Base-by-base conservation (phyloP, 2,329 filamentous ascomycete species). In the Talaromyces sp. region DNA sequence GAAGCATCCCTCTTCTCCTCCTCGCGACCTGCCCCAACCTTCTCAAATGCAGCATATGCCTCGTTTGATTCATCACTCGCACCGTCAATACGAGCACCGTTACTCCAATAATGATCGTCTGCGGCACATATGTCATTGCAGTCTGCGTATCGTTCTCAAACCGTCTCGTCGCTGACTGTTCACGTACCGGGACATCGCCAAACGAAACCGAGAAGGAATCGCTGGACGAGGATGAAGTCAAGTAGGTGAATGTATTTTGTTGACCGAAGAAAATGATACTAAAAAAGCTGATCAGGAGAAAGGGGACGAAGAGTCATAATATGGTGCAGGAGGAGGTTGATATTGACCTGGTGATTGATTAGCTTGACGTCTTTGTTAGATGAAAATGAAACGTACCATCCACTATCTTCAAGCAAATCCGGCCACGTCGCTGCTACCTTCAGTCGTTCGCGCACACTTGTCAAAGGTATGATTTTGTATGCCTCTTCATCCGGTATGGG, bases 381-480 rank as follows among this genome's bases (percentile, higher is more conserved):
- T 39, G 63, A 39, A 45, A 22, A 3, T 7, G 19, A 35, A 35
- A 71, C 90, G 85, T 82, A 93, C 91, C 89, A 91, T 80, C 87
- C 82, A 69, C 85, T 86, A 60, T 83, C 82, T 73, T 93, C 88
- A 78, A 92, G 88, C 72, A 89, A 85, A 65, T 86, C 79, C 67
- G 94, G 89, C 93, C 93, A 97, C 47, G 80, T 80, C 60, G 89
- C 91, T 67, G 91, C 92, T 59, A 96, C 89, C 80, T 96, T 96
- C 63, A 97, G 78, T 64, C 93, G 83, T 72, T 93, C 88, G 66
- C 93, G 84, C 4, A 96, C 92, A 69, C 90, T 94, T 3, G 84
- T 88, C 5, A 89, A 90, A 13, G 83, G 83, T 15, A 97, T 79
- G 22, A 97, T 79, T 13, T 85, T 83, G 70, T 96, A 96, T 74